phyloP scores from a whole-genome alignment of 2,329 filamentous ascomycete species.

The Ophidiomyces ophidiicola region DNA sequence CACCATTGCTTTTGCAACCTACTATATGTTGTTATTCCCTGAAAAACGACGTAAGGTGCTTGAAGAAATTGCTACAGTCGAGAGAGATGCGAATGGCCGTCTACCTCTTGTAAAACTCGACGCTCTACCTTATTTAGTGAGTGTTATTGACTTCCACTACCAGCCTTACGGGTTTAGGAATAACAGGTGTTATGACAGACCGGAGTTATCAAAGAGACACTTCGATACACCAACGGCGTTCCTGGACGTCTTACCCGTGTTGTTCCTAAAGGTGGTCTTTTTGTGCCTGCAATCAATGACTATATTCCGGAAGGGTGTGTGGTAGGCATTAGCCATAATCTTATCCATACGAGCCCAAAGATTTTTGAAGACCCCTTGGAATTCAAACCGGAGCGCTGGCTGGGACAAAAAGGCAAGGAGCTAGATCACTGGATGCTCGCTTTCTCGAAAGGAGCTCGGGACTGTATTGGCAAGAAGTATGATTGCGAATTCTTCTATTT shows the following conservation, averaged over 20 bases:
- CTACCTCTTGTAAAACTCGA: constrained; percentile 28
- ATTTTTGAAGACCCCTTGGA: constrained; percentile 6
- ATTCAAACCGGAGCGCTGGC: constrained; percentile 8
- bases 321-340: constrained; percentile 20
- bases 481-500: neutral
- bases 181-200: constrained; percentile 14
- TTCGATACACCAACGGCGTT: constrained; percentile 29
- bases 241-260: constrained; percentile 20
- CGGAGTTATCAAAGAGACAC: constrained; percentile 31
- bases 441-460: constrained; percentile 3
- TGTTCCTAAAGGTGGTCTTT: constrained; percentile 15
- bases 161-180: neutral
- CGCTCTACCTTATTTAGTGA: constrained; percentile 24
- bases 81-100: constrained; percentile 25
- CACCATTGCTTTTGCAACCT: constrained; percentile 32
- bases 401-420: neutral
- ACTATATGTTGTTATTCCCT: constrained; percentile 30
- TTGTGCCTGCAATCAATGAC: neutral
- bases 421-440: constrained; percentile 7
- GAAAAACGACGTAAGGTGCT: constrained; percentile 26
- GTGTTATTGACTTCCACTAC: neutral
- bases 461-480: constrained; percentile 5
- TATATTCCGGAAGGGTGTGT: constrained; percentile 16
- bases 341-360: constrained; percentile 19
- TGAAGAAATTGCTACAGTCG: constrained; percentile 27